Evolutionary conservation across 345 rosid genomes (phyloP), one percentile per base, ranked within the genome.

Genomic region (Populus nigra): DNA sequence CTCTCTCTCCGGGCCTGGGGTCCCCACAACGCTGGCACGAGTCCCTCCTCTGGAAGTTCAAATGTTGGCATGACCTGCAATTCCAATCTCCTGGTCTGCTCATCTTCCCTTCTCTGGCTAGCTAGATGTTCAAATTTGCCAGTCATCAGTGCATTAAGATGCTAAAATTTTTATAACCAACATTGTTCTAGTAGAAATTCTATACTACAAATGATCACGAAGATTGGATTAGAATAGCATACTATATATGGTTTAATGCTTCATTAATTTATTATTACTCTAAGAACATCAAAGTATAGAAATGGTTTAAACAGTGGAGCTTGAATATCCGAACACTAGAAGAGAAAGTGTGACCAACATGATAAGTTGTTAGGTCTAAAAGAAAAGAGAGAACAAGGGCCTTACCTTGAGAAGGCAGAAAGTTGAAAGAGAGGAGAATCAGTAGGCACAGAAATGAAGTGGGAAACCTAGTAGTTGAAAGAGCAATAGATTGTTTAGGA

Each of bases 1-100:
- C 77, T 18, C 80, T 63, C 39, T 87, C 88, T 22, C 89, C 87
- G 23, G 86, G 83, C 77, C 82, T 79, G 1, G 86, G 83, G 15
- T 77, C 88, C 23, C 86, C 81, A 8, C 98, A 93, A 7, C 94
- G 87, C 76, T 89, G 98, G 87, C 98, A 93, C 2, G 93, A 85
- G 50, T 90, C 97, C 49, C 98, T 88, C 80, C 97, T 82, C 74
- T 93, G 97, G 87, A 93, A 93, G 91, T 93, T 93, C 73, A 91
- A 82, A 84, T 90, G 88, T 80, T 76, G 91, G 89, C 98, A 93
- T 69, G 93, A 83, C 85, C 90, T 78, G 83, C 98, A 93, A 86
- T 89, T 91, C 98, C 98, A 93, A 79, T 91, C 97, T 50, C 98
- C 97, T 16, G 96, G 93, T 75, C 98, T 87, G 86, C 75, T 93